Evolutionary conservation across 2,329 filamentous ascomycete genomes (phyloP), one percentile per base, ranked within the genome.

Genomic region (Thyridium curvatum): DNA sequence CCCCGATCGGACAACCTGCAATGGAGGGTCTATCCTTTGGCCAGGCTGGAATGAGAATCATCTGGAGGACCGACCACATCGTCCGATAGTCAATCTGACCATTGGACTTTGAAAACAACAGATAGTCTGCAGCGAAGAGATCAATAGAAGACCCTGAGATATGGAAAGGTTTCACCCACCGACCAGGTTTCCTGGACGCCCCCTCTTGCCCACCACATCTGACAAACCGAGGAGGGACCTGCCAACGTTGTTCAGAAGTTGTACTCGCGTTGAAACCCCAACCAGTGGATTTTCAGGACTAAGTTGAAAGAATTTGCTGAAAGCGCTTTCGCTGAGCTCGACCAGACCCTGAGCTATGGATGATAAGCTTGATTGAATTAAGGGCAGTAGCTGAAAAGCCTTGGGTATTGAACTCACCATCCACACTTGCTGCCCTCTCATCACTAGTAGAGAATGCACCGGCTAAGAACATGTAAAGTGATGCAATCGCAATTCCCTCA

Each of bases 401-500:
- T 54, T 52, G 2, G 42, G 3, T 47, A 49, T 2, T 47, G 43
- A 30, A 70, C 43, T 0, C 59, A 65, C 64, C 63, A 41, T 67
- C 56, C 2, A 65, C 64, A 2, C 41, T 35, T 4, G 53, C 47
- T 4, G 44, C 44, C 2, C 34, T 45, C 21, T 46, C 21, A 26
- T 10, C 10, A 26, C 21, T 37, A 12, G 49, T 36, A 18, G 55
- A 53, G 31, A 72, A 71, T 2, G 56, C 58, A 1, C 65, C 56
- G 1, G 59, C 46, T 7, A 59, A 53, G 40, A 72, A 72, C 69
- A 74, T 73, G 46, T 74, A 58, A 2, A 72, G 50, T 2, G 60
- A 62, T 0, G 70, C 70, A 2, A 73, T 65, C 1, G 70, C 71
- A 29, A 74, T 71, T 1, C 71, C 70, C 43, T 74, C 71, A 34